These are phyloP conservation scores for Mimosa bimucronata DNA, from an alignment of 306 rosid genomes.

Conservation along the genomic window DNA sequence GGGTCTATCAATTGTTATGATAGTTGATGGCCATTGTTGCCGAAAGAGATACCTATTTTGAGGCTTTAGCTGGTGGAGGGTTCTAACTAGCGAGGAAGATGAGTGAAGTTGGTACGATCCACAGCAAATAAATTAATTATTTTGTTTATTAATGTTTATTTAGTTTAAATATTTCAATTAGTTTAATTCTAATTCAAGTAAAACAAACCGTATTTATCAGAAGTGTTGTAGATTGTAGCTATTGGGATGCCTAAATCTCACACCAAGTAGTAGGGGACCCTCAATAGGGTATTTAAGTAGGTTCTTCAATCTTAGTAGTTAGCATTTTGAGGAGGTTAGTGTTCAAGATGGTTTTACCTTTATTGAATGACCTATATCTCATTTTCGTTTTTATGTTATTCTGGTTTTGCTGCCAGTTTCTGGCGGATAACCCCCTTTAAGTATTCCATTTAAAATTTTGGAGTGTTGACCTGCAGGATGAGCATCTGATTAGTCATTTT, in stretches of 20 bases:
- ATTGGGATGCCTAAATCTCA: neutral
- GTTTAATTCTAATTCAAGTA: no score
- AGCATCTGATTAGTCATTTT: constrained; percentile 75
- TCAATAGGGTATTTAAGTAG: neutral
- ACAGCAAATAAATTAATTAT: no score
- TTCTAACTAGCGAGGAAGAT: neutral
- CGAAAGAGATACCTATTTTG: neutral
- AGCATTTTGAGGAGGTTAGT: neutral
- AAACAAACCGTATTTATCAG: no score
- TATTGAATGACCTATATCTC: neutral
- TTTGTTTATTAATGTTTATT: no score
- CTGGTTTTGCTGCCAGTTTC: constrained; percentile 22
- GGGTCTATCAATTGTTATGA: neutral
- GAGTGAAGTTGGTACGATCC: no score
- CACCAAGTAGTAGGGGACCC: neutral
- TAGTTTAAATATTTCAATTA: no score
- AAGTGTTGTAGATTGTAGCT: neutral
- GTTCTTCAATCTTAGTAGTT: neutral
- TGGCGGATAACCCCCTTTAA: constrained; percentile 23
- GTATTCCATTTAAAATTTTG: constrained; percentile 33
- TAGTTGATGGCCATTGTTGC: neutral
- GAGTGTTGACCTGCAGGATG: constrained; percentile 70
- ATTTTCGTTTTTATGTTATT: neutral
- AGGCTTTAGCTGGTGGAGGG: neutral
- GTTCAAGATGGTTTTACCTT: neutral